Evolutionary conservation across 345 rosid genomes (phyloP), one percentile per base, ranked within the genome.

Genomic region (Eucalyptus pauciflora): DNA sequence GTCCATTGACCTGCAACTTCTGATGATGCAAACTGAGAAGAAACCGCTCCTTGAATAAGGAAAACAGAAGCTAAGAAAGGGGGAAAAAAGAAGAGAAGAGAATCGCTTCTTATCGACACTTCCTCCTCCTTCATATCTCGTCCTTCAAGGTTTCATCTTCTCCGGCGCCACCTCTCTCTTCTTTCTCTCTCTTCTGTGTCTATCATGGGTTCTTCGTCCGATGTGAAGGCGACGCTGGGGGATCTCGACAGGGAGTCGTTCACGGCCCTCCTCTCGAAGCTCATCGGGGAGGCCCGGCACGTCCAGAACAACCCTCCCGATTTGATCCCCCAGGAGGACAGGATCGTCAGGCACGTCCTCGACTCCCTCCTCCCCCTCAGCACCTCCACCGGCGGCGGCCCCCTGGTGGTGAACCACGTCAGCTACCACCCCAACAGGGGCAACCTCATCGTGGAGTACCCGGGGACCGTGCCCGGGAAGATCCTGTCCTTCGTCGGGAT

Each of bases 291-390:
- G 90, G 94, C 99, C 25, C 95, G 93, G 89, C 85, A 88, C 89
- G 93, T 98, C 50, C 99, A 97, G 86, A 98, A 98, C 94, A 98
- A 98, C 92, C 99, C 99, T 3, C 99, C 99, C 8, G 99, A 96
- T 86, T 91, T 96, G 62, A 95, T 98, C 89, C 99, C 99, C 5
- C 93, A 96, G 86, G 99, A 98, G 93, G 98, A 96, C 91, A 94
- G 95, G 88, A 93, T 97, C 89, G 98, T 95, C 41, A 96, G 91
- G 22, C 99, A 97, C 89, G 95, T 96, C 9, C 91, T 95, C 31
- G 94, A 96, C 69, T 92, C 94, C 86, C 99, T 98, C 91, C 95
- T 92, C 49, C 99, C 99, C 71, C 90, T 90, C 92, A 97, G 99
- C 91, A 96, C 98, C 71, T 90, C 91, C 87, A 91, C 95, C 54